Evolutionary conservation across 2,329 filamentous ascomycete species (phyloP).

Genomic region (Bisporella sp.): DNA sequence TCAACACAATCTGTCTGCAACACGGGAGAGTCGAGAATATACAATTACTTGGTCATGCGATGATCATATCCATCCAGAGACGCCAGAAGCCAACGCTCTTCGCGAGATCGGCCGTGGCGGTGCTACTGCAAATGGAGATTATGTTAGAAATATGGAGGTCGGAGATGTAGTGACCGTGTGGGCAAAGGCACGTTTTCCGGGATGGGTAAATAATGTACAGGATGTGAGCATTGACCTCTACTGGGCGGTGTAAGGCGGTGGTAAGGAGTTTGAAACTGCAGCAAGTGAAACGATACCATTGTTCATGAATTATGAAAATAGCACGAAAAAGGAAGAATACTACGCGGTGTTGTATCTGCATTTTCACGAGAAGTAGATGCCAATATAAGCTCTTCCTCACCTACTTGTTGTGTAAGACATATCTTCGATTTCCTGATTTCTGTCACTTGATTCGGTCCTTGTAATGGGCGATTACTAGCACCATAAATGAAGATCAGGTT

Average conservation of each 20-base stretch:
- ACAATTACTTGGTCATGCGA: constrained; percentile 45
- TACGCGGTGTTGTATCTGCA: too few species aligned
- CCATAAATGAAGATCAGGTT: too few species aligned
- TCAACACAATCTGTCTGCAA: constrained; percentile 42
- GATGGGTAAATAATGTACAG: constrained; percentile 46
- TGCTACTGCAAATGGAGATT: constrained; percentile 44
- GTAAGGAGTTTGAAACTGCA: too few species aligned
- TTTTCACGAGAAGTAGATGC: too few species aligned
- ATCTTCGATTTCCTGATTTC: too few species aligned
- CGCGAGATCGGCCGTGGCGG: constrained; percentile 40
- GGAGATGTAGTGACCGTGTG: constrained; percentile 16
- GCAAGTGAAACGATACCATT: too few species aligned
- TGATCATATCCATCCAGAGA: constrained; percentile 40
- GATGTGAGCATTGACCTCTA: constrained; percentile 49
- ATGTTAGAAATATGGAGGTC: constrained; percentile 42
- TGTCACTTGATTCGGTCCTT: too few species aligned
- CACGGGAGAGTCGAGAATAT: constrained; percentile 32
- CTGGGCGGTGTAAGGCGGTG: constrained; percentile 30
- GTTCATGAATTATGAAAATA: too few species aligned
- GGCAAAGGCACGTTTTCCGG: constrained; percentile 35
- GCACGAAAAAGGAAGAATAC: too few species aligned
- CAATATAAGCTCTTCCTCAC: too few species aligned
- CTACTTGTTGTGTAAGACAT: too few species aligned
- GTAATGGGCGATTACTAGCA: too few species aligned
- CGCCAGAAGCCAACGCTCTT: constrained; percentile 30